Base-by-base conservation (phyloP, 129 eudicot genomes). In the Logfia minima region DNA sequence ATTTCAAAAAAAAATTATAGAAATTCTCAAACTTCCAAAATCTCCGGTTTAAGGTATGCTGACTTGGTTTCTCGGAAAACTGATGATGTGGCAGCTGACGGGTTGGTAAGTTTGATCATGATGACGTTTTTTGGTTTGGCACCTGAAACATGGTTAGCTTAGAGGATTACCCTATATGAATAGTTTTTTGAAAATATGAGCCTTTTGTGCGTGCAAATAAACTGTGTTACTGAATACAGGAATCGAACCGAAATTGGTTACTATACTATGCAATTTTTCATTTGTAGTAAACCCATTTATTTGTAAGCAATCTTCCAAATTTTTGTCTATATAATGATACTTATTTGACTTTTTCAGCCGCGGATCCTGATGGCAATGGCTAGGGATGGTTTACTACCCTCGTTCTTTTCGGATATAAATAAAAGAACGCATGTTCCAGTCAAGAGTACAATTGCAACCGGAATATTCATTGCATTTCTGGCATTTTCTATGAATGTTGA, bases 361-460 rank as follows among this genome's bases (percentile, higher is more conserved):
- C 86, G 92, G 24, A 85, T 88, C 78, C 79, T 88, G 55, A 88
- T 88, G 92, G 87, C 92, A 71, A 88, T 88, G 92, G 92, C 92
- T 34, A 85, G 92, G 74, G 92, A 88, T 75, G 92, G 92, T 66
- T 78, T 88, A 83, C 63, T 88, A 61, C 92, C 92, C 28, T 72
- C 92, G 48, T 88, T 88, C 81, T 86, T 88, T 82, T 85, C 92
- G 10, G 89, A 88, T 75, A 82, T 88, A 60, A 85, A 80, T 72
- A 85, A 83, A 75, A 79, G 63, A 34, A 80, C 92, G 1, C 89
- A 88, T 65, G 92, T 88, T 75, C 92, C 92, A 23, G 89, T 88
- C 35, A 88, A 88, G 48, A 80, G 89, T 80, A 88, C 92, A 59
- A 68, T 88, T 67, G 75, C 80, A 45, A 88, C 92, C 19, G 92